Evolutionary conservation across 768 basidiomycete genomes (phyloP), one percentile per base, ranked within the genome.

Genomic region (Strobilomyces echinocephalus): DNA sequence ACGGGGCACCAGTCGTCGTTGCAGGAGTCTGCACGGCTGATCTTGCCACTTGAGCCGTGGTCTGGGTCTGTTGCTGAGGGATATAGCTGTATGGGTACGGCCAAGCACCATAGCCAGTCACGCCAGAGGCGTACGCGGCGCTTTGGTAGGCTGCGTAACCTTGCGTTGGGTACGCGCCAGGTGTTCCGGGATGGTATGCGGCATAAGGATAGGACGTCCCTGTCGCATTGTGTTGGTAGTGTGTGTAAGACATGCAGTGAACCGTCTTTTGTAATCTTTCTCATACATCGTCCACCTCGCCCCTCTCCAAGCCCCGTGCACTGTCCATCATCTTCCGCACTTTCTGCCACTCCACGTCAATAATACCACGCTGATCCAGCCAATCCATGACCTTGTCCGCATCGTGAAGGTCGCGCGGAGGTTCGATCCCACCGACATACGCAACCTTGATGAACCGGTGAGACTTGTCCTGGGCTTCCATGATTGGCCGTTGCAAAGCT

Each of bases 301-400:
- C 80, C 60, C 69, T 76, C 62, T 90, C 88, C 46, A 91, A 72
- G 57, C 77, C 76, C 36, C 76, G 74, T n/a, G 88, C 87, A 38
- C 74, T 78, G 24, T 88, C 84, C 85, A 91, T 88, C 76, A 91
- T 78, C 33, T 74, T 70, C 58, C 87, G 83, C 47, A 91, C 66
- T 59, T 76, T 84, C 52, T 78, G 76, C 87, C 87, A 91, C 61
- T 87, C 83, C 53, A 72, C 72, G 16, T 84, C 79, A 53, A 91
- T 83, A 40, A 88, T 66, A 16, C 78, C 76, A 34, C 88, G 76
- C 55, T 82, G 69, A 55, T 90, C 89, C 10, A 93, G 76, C 88
- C 88, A 91, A 21, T 88, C 86, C 72, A 85, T 85, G 35, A 91
- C 74, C n/a, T 71, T 81, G 61, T 92, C 88, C n/a, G 85, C 86